Evolutionary conservation across 257 asterid genomes (phyloP).

Genomic region (Nicotiana otophora): DNA sequence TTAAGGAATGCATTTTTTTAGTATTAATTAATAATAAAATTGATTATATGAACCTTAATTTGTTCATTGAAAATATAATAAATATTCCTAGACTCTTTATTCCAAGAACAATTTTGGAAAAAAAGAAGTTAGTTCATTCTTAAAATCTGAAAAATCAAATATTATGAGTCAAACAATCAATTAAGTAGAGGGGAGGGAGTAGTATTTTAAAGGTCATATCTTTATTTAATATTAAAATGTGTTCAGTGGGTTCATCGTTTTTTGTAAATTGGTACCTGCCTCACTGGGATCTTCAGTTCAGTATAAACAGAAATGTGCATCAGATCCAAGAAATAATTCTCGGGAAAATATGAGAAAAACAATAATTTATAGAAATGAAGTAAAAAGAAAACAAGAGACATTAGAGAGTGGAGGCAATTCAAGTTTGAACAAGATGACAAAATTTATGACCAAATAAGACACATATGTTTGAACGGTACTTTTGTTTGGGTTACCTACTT

Average conservation of each 20-base stretch:
- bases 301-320: not conserved
- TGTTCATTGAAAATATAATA: too few species aligned
- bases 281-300: not conserved
- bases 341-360: not conserved
- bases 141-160: too few species aligned
- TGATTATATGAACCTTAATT: too few species aligned
- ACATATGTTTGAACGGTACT: not conserved
- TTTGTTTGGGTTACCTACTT: not conserved
- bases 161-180: too few species aligned
- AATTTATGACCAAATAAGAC: not conserved
- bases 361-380: not conserved
- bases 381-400: too few species aligned
- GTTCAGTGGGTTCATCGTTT: not conserved
- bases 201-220: not conserved
- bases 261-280: not conserved
- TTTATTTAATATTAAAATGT: too few species aligned
- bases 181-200: not conserved
- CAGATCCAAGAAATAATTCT: slow-evolving; percentile 4
- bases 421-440: not conserved
- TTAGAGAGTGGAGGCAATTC: too few species aligned
- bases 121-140: too few species aligned
- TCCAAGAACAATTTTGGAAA: too few species aligned
- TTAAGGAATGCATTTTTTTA: too few species aligned
- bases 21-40: too few species aligned
- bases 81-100: too few species aligned